Base-by-base conservation (phyloP, 352 stramenopile genomes). In the Phytophthora tentaculata region DNA sequence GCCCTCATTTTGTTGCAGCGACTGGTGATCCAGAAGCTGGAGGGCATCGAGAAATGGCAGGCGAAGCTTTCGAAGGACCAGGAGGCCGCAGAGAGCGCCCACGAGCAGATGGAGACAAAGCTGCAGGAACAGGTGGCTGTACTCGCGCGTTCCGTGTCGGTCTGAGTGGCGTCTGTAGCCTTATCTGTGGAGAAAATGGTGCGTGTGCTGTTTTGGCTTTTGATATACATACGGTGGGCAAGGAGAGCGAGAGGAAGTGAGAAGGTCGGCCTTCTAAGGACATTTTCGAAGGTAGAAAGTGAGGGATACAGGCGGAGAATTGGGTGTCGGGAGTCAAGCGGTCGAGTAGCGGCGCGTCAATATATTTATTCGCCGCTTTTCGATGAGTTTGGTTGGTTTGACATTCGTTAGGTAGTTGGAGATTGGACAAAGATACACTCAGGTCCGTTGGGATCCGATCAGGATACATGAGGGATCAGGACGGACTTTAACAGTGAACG, bases 31-130 rank as follows among this genome's bases (percentile, higher is more conserved):
- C 79, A 91, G 57, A 96, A 96, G 66, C 73, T 92, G 3, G 86
- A 94, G 64, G 62, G 87, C n/a, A 79, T 96, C 20, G 84, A 92
- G 16, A 83, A 90, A 61, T 96, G 88, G 88, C 85, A 88, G 50
- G 58, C 66, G 6, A 77, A 89, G 54, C 77, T 96, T 0, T 83
- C 79, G 23, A 85, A 84, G 56, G 86, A 94, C 55, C 72, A 79
- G 28, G 83, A 80, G 24, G 67, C 66, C 20, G 83, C 83, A 47
- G 86, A 94, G 44, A 76, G 69, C 19, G 74, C 73, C 2, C 83
- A 92, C 67, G 73, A 72, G 56, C 79, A 77, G 66, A 75, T 91
- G 53, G 86, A 92, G 56, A 75, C 71, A 57, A 80, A 76, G 51
- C 61, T 94, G 74, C 83, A 92, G 66, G 82, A 92, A 66, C 80